Evolutionary conservation across 805 yeast species (phyloP).

Genomic region (Cyberlindnera maritima): DNA sequence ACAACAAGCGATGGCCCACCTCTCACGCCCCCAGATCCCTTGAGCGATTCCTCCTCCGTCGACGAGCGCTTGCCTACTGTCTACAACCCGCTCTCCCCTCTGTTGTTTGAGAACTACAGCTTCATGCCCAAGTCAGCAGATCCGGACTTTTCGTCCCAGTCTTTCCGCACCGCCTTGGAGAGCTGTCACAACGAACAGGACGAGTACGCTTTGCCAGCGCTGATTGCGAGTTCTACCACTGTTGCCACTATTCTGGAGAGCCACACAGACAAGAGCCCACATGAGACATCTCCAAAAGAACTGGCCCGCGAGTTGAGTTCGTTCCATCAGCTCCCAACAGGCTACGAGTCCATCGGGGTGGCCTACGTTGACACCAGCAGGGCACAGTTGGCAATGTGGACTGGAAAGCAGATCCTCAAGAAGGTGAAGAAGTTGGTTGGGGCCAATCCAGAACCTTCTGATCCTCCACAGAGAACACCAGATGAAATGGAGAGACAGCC

Average conservation of each 20-base stretch:
- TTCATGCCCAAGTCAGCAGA: constrained; percentile 1
- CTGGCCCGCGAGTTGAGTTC: background rate
- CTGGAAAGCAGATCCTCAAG: background rate
- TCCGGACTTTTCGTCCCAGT: constrained; percentile 4
- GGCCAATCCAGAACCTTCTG: background rate
- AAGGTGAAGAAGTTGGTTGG: constrained; percentile 1
- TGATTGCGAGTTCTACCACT: background rate
- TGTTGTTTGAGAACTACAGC: constrained; percentile 7
- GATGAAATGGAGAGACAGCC: constrained; percentile 14
- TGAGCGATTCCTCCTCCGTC: background rate
- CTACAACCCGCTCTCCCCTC: background rate
- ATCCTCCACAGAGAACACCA: background rate
- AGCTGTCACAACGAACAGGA: background rate
- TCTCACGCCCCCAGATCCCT: background rate
- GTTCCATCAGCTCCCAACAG: background rate
- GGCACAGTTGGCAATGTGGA: background rate
- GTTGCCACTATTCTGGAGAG: background rate
- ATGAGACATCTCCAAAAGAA: no score
- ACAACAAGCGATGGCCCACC: background rate
- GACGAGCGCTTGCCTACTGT: background rate
- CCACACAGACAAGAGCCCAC: no score
- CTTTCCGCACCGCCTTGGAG: constrained; percentile 11
- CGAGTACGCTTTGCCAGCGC: background rate
- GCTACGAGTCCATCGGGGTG: background rate
- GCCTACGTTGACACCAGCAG: background rate